Percentiles rank a stretch among this genome's conserved stretches.
Conservation (phyloP, 2,329 filamentous ascomycete genomes). For the Botrytis pseudocinerea region DNA sequence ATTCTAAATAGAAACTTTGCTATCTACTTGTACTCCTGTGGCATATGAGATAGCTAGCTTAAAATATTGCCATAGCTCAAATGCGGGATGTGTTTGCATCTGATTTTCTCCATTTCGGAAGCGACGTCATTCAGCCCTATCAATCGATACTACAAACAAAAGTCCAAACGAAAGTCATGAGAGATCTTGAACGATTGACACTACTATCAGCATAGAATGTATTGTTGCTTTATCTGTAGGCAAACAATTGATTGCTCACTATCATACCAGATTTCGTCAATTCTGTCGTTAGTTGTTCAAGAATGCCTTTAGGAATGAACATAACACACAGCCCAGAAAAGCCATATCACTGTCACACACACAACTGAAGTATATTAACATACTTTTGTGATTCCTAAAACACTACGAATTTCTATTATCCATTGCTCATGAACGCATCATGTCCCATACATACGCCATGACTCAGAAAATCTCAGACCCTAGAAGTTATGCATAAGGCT, state of each 20-base stretch:
- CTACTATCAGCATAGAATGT: no score
- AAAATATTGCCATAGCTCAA: neutral
- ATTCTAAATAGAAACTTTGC: neutral
- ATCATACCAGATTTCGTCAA: neutral
- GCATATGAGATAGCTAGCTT: neutral
- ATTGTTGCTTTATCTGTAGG: no score
- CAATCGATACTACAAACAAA: neutral
- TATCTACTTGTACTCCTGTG: neutral
- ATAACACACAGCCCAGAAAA: neutral
- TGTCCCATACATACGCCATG: slow-evolving; percentile 16
- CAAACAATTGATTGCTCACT: neutral
- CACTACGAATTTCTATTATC: slow-evolving; percentile 17
- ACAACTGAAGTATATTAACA: neutral
- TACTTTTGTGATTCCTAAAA: slow-evolving; percentile 11
- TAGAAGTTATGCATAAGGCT: slow-evolving; percentile 23
- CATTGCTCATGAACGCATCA: slow-evolving; percentile 15
- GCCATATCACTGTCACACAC: neutral
- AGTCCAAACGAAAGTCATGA: neutral
- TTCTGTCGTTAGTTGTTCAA: neutral
- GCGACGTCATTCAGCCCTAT: slow-evolving; percentile 19
- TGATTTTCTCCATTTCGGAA: slow-evolving; percentile 13
- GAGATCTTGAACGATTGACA: neutral
- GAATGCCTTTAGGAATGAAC: neutral
- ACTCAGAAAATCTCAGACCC: slow-evolving; percentile 24
- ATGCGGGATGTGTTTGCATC: slow-evolving; percentile 12